Conservation (phyloP, 179 eudicot species). For the Silene coronaria region DNA sequence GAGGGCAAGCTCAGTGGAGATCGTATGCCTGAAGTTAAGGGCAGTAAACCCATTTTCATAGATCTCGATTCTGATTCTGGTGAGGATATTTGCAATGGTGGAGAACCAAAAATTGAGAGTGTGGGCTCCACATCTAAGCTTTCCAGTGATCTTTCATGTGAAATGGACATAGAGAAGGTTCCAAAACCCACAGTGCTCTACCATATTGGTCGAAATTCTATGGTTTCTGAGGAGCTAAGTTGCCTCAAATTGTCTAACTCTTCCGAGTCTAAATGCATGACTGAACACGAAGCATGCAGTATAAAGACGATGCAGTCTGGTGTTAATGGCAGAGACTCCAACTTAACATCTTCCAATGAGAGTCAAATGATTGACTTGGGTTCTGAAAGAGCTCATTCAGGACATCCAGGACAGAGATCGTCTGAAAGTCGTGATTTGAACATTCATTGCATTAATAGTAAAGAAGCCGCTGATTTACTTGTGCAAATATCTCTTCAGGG, state of each 20-base stretch:
- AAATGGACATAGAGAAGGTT: slow-evolving; percentile 6
- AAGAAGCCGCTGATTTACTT: slow-evolving; percentile 39
- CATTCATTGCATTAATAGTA: slow-evolving; percentile 14
- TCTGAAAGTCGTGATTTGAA: slow-evolving; percentile 28
- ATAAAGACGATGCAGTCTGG: slow-evolving; percentile 34
- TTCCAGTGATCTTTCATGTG: background rate
- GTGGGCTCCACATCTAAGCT: slow-evolving; percentile 15
- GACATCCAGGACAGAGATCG: slow-evolving; percentile 30
- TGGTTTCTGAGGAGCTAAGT: too few relatives aligned
- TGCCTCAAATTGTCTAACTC: slow-evolving; percentile 17
- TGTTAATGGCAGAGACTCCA: slow-evolving; percentile 26
- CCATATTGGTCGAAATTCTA: too few relatives aligned
- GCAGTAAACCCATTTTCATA: slow-evolving; percentile 7
- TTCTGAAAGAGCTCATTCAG: slow-evolving; percentile 18
- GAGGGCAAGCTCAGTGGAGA: slow-evolving; percentile 13
- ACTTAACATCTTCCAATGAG: slow-evolving; percentile 16
- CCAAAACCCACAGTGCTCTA: slow-evolving; percentile 3
- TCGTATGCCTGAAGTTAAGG: background rate
- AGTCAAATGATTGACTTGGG: slow-evolving; percentile 11
- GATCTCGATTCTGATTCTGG: slow-evolving; percentile 36
- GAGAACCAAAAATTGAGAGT: slow-evolving; percentile 12
- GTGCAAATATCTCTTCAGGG: slow-evolving; percentile 26
- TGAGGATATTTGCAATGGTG: slow-evolving; percentile 24
- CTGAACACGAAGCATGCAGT: slow-evolving; percentile 26
- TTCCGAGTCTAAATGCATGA: slow-evolving; percentile 26